Base-by-base conservation (phyloP, 2,329 filamentous ascomycete species). In the Scopulariopsis brevicaulis region DNA sequence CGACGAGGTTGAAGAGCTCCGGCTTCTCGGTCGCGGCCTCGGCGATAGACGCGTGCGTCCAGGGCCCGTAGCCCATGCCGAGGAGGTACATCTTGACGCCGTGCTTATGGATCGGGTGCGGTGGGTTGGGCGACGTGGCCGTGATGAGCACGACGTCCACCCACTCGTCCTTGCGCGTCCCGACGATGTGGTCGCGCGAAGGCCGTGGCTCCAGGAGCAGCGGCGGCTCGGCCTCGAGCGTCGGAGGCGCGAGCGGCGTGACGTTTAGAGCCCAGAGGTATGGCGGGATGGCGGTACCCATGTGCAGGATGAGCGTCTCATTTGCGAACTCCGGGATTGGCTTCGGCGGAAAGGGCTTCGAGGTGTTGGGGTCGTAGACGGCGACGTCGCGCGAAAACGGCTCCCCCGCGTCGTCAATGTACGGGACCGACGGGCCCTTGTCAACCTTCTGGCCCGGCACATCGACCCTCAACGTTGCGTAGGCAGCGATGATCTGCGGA, bases 21-120 rank as follows among this genome's bases (percentile, higher is more conserved):
- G 81, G 80, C 0, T 71, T 67, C 15, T 72, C 71, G 12, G 67
- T 63, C 1, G 73, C 69, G 0, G 83, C 83, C 58, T 83, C 78
- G 0, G 73, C 77, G 0, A 85, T 77, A 1, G 73, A 75, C 2
- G 65, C 66, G 73, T 78, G 86, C 14, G 70, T 74, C 64, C 80
- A 86, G 1, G 62, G 58, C 0, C 80, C 80, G 0, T 62, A 63
- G 1, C 81, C 83, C 0, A 68, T 59, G 1, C 83, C 83, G 37
- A 86, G 74, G 22, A 77, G 68, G 63, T 75, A 85, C 69, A 79
- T 81, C 65, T 82, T 83, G 63, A 78, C 81, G 53, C 78, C 77
- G 68, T 86, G 83, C 70, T 85, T 85, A 73, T 86, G 83, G 55
- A 86, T 79, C 0, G 81, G 79, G 59, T 86, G 83, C 11, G 69